Conservation (phyloP, 495 filamentous ascomycete species). For the Lichina pygmaea region DNA sequence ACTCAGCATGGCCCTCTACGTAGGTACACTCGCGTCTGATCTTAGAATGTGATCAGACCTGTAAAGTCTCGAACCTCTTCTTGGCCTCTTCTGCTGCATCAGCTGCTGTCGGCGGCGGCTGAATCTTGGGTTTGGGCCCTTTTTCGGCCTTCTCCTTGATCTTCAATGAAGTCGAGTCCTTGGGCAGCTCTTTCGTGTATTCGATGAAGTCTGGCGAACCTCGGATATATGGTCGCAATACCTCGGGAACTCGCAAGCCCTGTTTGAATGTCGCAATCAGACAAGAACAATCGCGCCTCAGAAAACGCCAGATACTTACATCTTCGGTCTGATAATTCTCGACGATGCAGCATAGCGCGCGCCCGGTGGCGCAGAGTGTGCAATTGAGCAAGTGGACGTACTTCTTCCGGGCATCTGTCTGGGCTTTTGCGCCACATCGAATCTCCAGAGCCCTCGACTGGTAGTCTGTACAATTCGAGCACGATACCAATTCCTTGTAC, state of each 20-base stretch:
- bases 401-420: slow-evolving; percentile 58
- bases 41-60: too few relatives aligned
- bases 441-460: slow-evolving; percentile 75
- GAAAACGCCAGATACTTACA: slow-evolving; percentile 17
- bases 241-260: slow-evolving; percentile 68
- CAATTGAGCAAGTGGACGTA: slow-evolving; percentile 89
- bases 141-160: slow-evolving; percentile 12
- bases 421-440: slow-evolving; percentile 51
- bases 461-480: slow-evolving; percentile 91
- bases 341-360: slow-evolving; percentile 78
- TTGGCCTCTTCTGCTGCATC: too few relatives aligned
- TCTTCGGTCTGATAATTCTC: slow-evolving; percentile 92
- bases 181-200: slow-evolving; percentile 61
- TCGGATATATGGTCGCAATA: slow-evolving; percentile 75
- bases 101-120: too few relatives aligned
- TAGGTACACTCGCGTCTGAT: too few relatives aligned
- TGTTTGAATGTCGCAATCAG: slow-evolving; percentile 9
- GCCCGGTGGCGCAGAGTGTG: slow-evolving; percentile 77
- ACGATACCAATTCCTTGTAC: slow-evolving; percentile 92
- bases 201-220: slow-evolving; percentile 69
- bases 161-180: slow-evolving; percentile 36
- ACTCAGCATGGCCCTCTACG: too few relatives aligned
- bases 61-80: too few relatives aligned
- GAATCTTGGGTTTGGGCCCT: too few relatives aligned
- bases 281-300: neutral